Evolutionary conservation across 768 basidiomycete species (phyloP), one percentile per base, ranked within the genome.

Genomic region (Hydnomerulius pinastri): DNA sequence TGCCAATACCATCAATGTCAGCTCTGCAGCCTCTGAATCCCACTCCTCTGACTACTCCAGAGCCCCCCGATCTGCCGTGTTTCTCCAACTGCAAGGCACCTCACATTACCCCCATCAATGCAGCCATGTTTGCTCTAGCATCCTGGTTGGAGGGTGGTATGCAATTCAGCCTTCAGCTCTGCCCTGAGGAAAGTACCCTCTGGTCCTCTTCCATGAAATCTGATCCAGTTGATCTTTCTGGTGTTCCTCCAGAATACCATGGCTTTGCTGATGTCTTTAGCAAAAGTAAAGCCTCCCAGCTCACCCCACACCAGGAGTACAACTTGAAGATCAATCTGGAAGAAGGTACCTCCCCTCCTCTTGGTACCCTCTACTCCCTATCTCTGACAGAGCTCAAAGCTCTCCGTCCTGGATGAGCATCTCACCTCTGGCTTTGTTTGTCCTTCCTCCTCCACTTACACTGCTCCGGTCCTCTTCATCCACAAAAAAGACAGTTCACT

Each of bases 321-420:
- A 71, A 77, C 52, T 64, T 67, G 32, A 54, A 55, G 4, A 74
- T 76, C 53, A 57, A 73, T 20, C 54, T 73, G 12, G 63, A 64
- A n/a, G 58, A 63, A 8, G 68, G 58, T 21, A 52, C 55, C 13
- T 50, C 54, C 10, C 66, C 68, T 0, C 58, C 62, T 0, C 51
- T 60, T 12, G 66, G 58, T n/a, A 66, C 64, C 10, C 57, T 75
- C 10, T 77, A 75, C 46, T 63, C 64, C 3, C 46, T 76, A 1
- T 69, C 66, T 0, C 62, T 51, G 6, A 28, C 38, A 4, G 38
- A 39, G 24, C 38, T 39, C 3, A 11, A 39, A 4, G 4, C 38
- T 7, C 38, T 39, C 15, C 4, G 4, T 42, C 21, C 18, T 42
- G 3, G 41, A 42, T 27, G 41, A 42, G 21, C 21, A 42, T n/a